Percentiles rank a stretch among this genome's conserved stretches.
Evolutionary conservation across 371 early-diverging fungal genomes (phyloP).

Genomic region (Rhizopus sp.): DNA sequence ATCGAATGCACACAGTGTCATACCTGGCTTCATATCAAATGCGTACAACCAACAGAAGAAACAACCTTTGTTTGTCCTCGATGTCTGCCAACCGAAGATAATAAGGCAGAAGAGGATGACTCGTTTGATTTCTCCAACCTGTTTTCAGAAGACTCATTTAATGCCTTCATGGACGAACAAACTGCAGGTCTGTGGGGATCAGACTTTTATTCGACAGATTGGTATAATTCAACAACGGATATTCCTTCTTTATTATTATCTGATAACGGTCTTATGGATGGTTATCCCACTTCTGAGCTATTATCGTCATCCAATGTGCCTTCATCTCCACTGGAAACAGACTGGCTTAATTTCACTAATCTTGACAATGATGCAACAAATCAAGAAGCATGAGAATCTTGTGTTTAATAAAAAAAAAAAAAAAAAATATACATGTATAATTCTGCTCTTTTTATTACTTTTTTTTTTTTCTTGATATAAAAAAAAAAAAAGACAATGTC

Average conservation of each 20-base stretch:
- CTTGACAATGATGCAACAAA: slow-evolving; percentile 21
- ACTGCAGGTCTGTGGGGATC: not conserved
- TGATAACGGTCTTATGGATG: slow-evolving; percentile 1
- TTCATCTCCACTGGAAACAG: slow-evolving; percentile 8
- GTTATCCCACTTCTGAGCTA: not conserved
- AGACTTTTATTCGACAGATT: not conserved
- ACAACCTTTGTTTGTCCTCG: slow-evolving; percentile 51
- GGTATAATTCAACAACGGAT: not conserved
- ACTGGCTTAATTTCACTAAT: slow-evolving; percentile 31
- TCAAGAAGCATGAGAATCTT: not conserved
- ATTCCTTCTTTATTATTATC: not conserved
- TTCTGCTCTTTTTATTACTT: not conserved
- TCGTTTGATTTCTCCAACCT: not conserved
- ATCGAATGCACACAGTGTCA: slow-evolving; percentile 58
- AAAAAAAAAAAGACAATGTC: not conserved
- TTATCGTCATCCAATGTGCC: not conserved
- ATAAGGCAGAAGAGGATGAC: not conserved
- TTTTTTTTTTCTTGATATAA: not conserved
- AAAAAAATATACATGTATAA: not conserved
- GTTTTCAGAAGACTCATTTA: slow-evolving; percentile 1
- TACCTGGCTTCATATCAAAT: slow-evolving; percentile 58
- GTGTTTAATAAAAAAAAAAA: not conserved
- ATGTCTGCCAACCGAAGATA: slow-evolving; percentile 25
- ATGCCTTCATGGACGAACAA: slow-evolving; percentile 3
- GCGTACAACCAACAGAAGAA: slow-evolving; percentile 38